phyloP scores from a whole-genome alignment of 2,329 filamentous ascomycete species.

The Fusarium avenaceum region DNA sequence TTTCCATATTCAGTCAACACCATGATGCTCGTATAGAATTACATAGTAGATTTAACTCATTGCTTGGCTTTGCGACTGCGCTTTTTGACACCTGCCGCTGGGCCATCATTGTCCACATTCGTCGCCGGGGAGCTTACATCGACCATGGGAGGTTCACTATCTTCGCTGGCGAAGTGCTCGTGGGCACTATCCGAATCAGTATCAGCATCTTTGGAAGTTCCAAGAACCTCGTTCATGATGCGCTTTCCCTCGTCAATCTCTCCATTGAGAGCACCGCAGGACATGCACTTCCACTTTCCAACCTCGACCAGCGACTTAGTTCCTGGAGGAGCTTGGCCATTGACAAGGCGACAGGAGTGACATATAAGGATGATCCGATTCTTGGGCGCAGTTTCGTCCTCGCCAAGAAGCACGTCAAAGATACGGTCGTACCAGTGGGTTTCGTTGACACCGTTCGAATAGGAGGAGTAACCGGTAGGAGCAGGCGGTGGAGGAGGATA shows the following conservation, averaged over 20 bases:
- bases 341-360: conserved; percentile 84
- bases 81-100: conserved; percentile 45
- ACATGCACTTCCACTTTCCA: conserved; percentile 88
- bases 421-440: conserved; percentile 95
- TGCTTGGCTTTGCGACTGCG: conserved; percentile 47
- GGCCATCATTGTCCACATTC: conserved; percentile 40
- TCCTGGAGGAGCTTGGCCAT: conserved; percentile 94
- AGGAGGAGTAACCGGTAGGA: conserved; percentile 31
- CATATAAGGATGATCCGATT: conserved; percentile 94
- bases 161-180: conserved; percentile 16
- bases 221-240: conserved; percentile 76
- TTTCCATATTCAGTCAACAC: conserved; percentile 21
- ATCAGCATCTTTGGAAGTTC: conserved; percentile 40
- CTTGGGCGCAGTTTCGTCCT: conserved; percentile 92
- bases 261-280: conserved; percentile 86
- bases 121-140: conserved; percentile 30
- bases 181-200: conserved; percentile 30
- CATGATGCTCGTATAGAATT: conserved; percentile 20
- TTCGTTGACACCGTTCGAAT: conserved; percentile 51
- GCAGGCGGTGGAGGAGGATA: conserved; percentile 24
- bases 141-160: conserved; percentile 11
- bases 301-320: conserved; percentile 81
- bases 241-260: conserved; percentile 81
- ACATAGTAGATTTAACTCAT: conserved; percentile 34
- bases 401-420: conserved; percentile 90